Evolutionary conservation across 2,329 filamentous ascomycete species (phyloP).

Genomic region (Colletotrichum euphorbiae): DNA sequence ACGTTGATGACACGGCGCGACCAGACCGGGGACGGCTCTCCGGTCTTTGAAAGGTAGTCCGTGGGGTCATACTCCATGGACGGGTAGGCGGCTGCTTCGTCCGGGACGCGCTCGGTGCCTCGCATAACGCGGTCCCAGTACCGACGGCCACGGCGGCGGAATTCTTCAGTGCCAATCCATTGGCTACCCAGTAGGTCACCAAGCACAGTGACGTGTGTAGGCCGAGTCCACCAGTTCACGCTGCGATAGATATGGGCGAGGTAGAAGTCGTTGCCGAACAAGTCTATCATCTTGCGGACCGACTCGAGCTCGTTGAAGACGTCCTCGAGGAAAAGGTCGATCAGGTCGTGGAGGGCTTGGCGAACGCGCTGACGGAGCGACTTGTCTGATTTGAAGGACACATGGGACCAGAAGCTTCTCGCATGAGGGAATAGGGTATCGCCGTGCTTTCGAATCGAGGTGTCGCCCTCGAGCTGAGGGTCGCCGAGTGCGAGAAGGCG

Average conservation of each 20-base stretch:
- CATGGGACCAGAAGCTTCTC: conserved; percentile 58
- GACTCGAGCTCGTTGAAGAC: conserved; percentile 74
- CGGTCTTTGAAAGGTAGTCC: conserved; percentile 59
- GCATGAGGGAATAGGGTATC: conserved; percentile 66
- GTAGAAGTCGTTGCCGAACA: conserved; percentile 95
- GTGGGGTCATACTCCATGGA: conserved; percentile 61
- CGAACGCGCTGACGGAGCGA: conserved; percentile 65
- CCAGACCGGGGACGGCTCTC: conserved; percentile 67
- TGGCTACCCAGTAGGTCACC: conserved; percentile 95
- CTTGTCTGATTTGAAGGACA: conserved; percentile 59
- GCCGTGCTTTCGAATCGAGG: conserved; percentile 75
- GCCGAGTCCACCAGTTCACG: conserved; percentile 83
- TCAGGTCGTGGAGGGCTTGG: conserved; percentile 66
- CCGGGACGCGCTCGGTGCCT: conserved; percentile 72
- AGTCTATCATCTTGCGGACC: conserved; percentile 83
- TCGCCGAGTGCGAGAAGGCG: conserved; percentile 89
- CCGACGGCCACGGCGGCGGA: conserved; percentile 75
- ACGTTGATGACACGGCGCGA: conserved; percentile 85
- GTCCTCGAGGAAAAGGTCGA: conserved; percentile 75
- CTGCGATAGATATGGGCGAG: conserved; percentile 91
- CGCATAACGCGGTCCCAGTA: conserved; percentile 86
- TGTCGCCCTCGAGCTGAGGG: conserved; percentile 93
- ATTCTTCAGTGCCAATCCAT: conserved; percentile 91
- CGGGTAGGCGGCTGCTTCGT: conserved; percentile 64
- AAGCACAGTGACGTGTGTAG: conserved; percentile 88